Evolutionary conservation across 2,329 filamentous ascomycete species (phyloP), one percentile per base, ranked within the genome.

Genomic region (Aureobasidium sp.): DNA sequence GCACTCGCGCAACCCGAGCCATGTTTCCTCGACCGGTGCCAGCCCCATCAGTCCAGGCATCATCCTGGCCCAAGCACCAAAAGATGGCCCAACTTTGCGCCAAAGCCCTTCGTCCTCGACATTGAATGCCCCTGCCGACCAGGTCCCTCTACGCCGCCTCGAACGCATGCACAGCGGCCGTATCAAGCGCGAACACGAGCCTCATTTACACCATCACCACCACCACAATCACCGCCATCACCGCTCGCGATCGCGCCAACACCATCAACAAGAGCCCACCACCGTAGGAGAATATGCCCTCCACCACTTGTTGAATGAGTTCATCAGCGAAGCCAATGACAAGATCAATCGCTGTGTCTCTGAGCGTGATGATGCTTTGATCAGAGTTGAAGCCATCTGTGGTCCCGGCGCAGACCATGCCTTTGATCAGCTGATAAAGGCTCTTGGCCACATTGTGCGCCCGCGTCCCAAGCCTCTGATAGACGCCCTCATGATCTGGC

Each of bases 241-340:
- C 17, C 87, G 91, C 70, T 93, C 89, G 39, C 83, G 82, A 67
- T 83, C 82, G 41, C 75, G 81, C 63, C 87, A 87, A 56, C 84
- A 87, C 69, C 78, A 81, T 59, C 84, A 85, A 67, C 84, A 88
- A 59, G 90, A 96, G 66, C 84, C 88, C 66, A 96, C 93, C 75
- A 97, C 92, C 0, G 92, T 97, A n/a, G 92, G 91, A 61, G 94
- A 99, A 79, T 97, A 96, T 82, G 94, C 94, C 23, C 80, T 99
- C 64, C 93, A 97, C 75, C 93, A 97, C 68, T 80, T 99, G 47
- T 97, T 97, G 76, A 97, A 94, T 67, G 91, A 92, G 64, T 99
- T 99, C 76, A 94, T 97, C 71, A 89, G 89, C 17, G 90, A 95
- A 73, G 94, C 94, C n/a, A 94, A 99, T 74, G 90, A 94, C 67